Conservation (phyloP, 768 basidiomycete genomes). For the Hypholoma sublateritium region DNA sequence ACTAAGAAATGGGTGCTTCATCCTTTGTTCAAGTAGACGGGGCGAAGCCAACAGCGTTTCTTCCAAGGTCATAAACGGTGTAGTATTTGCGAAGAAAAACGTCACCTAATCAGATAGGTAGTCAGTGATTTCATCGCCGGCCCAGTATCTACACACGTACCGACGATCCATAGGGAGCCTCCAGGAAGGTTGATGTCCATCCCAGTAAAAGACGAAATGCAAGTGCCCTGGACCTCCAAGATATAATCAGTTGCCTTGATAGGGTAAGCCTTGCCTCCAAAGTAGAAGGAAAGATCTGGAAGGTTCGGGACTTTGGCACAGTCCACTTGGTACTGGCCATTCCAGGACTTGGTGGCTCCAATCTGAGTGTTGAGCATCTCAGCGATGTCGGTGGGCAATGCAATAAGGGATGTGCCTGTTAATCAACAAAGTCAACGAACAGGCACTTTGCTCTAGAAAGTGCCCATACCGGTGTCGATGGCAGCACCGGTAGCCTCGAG, state of each 20-base stretch:
- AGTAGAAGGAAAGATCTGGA: conserved; percentile 83
- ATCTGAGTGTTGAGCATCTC: conserved; percentile 98
- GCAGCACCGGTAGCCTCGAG: conserved; percentile 93
- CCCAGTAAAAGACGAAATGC: conserved; percentile 91
- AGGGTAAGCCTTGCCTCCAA: conserved; percentile 77
- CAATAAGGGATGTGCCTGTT: conserved; percentile 90
- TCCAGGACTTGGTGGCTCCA: conserved; percentile 93
- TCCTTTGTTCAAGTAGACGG: conserved; percentile 24
- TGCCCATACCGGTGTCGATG: conserved; percentile 73
- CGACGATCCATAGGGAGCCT: conserved; percentile 86
- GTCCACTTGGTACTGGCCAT: conserved; percentile 91
- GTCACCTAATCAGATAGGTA: conserved; percentile 51
- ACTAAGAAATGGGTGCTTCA: background rate
- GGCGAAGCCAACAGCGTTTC: conserved; percentile 85
- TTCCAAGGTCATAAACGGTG: conserved; percentile 85
- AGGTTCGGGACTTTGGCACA: conserved; percentile 83
- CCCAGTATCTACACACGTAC: conserved; percentile 36
- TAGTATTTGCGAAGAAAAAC: conserved; percentile 90
- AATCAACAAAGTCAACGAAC: conserved; percentile 3
- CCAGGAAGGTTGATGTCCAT: conserved; percentile 86
- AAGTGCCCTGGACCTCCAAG: conserved; percentile 87
- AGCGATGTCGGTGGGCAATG: conserved; percentile 89
- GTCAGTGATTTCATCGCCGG: too few species aligned
- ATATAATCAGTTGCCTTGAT: conserved; percentile 87
- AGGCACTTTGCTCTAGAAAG: too few species aligned